Percentiles rank a stretch among this genome's conserved stretches.
Evolutionary conservation across 78 protist genomes (phyloP).

Genomic region (Dictyostelium firmibasis): DNA sequence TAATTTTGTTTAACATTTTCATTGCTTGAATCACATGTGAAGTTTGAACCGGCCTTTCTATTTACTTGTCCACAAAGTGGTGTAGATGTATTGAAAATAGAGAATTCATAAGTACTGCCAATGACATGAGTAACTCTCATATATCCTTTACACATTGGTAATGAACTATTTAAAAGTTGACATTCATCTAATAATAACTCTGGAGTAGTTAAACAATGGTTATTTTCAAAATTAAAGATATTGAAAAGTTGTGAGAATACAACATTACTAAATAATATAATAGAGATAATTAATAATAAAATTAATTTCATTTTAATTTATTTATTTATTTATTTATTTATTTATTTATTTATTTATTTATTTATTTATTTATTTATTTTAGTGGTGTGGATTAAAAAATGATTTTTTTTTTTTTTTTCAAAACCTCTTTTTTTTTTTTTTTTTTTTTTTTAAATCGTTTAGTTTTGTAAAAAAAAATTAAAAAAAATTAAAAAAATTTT

Average conservation of each 20-base stretch:
- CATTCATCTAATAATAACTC: neutral
- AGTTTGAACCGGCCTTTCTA: neutral
- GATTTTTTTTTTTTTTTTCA: neutral
- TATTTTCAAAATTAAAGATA: neutral
- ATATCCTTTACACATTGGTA: neutral
- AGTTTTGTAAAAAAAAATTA: too few relatives aligned
- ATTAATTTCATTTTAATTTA: neutral
- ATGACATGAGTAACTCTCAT: neutral
- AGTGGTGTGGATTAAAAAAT: neutral
- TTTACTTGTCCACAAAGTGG: neutral
- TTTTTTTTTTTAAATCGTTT: neutral
- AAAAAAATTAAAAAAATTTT: too few relatives aligned
- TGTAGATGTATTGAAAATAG: neutral
- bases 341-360: neutral
- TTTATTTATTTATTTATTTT: neutral
- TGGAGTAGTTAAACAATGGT: neutral
- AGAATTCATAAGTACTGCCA: neutral
- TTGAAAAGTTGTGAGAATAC: neutral
- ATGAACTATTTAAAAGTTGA: neutral
- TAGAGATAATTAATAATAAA: neutral
- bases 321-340: neutral
- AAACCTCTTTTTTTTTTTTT: neutral
- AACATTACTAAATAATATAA: neutral
- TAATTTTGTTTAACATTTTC: neutral
- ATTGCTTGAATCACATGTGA: neutral